Percentiles rank a stretch among this genome's conserved stretches.
phyloP scores from a whole-genome alignment of 2,329 filamentous ascomycete species.

The Nigrospora sphaerica region DNA sequence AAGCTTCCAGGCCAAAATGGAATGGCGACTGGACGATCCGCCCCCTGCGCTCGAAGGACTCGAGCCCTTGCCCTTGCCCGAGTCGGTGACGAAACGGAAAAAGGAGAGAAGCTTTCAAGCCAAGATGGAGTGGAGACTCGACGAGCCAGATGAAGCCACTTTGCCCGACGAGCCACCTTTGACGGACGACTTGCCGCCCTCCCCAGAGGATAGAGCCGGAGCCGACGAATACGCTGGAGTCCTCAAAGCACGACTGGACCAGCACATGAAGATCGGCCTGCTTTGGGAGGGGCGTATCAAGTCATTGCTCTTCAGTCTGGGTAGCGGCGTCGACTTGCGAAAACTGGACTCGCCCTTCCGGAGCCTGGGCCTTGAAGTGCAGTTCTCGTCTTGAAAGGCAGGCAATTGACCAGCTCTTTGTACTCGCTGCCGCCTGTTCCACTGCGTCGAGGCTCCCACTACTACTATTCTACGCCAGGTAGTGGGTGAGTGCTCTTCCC shows the following conservation, averaged over 20 bases:
- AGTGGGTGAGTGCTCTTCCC: no score
- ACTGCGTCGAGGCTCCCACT: no score
- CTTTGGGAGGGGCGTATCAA: conserved; percentile 93
- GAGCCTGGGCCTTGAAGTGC: conserved; percentile 69
- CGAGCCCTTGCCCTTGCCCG: conserved; percentile 6
- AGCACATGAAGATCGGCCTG: conserved; percentile 77
- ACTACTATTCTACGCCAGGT: no score
- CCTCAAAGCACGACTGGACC: conserved; percentile 82
- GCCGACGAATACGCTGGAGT: conserved; percentile 74
- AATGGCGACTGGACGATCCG: conserved; percentile 37
- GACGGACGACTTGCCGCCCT: no score
- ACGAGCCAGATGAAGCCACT: conserved; percentile 28
- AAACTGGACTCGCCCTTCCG: conserved; percentile 70
- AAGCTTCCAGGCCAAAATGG: conserved; percentile 42
- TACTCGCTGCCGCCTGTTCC: no score
- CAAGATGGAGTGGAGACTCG: conserved; percentile 43
- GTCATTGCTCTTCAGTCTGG: conserved; percentile 85
- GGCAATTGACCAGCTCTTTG: no score
- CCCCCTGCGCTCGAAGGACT: conserved; percentile 7
- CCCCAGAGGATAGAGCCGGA: conserved; percentile 2
- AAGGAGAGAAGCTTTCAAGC: conserved; percentile 42
- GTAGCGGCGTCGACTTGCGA: conserved; percentile 75
- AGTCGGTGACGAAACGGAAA: conserved; percentile 7
- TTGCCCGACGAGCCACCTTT: no score
- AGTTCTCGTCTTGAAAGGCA: conserved; percentile 65